phyloP scores from a whole-genome alignment of 75 land plant genomes.

The Sequoiadendron giganteum region DNA sequence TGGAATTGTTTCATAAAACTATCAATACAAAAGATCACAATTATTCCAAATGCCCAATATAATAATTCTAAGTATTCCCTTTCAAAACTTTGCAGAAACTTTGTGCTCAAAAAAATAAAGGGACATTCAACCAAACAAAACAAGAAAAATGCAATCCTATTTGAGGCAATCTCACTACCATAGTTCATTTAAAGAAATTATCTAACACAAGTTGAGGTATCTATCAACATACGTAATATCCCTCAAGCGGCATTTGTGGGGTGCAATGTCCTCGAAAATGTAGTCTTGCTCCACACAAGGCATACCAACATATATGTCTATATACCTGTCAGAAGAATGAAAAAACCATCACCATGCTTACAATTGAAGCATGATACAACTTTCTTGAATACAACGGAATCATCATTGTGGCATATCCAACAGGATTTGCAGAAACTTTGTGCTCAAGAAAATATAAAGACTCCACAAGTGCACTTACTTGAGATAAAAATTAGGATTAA shows the following conservation, averaged over 20 bases:
- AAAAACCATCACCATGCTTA: background rate
- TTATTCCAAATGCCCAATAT: background rate
- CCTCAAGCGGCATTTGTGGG: constrained; percentile 82
- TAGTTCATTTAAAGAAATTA: background rate
- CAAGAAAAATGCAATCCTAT: background rate
- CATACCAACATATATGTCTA: constrained; percentile 70
- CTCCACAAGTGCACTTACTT: constrained; percentile 35
- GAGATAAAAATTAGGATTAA: constrained; percentile 60
- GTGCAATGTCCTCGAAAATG: constrained; percentile 53
- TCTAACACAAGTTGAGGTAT: background rate
- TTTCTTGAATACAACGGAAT: background rate
- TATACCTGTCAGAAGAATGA: constrained; percentile 43
- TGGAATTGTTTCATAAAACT: too few species aligned
- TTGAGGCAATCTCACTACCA: background rate
- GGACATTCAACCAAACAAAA: background rate
- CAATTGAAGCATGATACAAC: constrained; percentile 1
- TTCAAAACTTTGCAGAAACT: background rate
- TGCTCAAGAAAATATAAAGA: background rate
- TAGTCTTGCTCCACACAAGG: constrained; percentile 62
- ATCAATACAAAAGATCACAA: background rate
- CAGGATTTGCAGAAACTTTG: too few species aligned
- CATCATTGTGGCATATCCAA: background rate
- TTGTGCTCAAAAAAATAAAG: background rate
- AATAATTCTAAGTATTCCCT: background rate
- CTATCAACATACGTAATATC: constrained; percentile 72